A percentile compares a stretch with the other conserved stretches of the same genome.
Conservation (phyloP, 345 rosid genomes). For the Eucalyptus cloeziana region DNA sequence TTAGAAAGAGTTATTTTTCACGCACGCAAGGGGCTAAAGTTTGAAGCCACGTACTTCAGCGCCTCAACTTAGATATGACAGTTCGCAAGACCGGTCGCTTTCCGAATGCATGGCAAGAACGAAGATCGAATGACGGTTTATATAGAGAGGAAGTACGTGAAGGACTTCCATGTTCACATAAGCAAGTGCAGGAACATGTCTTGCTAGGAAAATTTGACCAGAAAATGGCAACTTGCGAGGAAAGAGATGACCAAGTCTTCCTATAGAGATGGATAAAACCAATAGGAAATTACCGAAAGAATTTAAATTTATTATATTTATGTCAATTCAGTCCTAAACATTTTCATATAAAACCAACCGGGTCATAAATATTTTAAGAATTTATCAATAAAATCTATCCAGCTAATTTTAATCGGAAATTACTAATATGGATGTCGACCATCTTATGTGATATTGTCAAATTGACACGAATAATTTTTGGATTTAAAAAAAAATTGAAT, state of each 20-base stretch:
- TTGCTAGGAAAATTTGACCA: neutral
- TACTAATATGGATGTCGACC: fast-evolving
- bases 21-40: neutral
- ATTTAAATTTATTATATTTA: too few relatives aligned
- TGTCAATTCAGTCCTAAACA: too few relatives aligned
- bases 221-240: neutral
- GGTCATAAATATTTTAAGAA: too few relatives aligned
- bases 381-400: too few relatives aligned
- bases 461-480: too few relatives aligned
- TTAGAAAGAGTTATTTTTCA: neutral
- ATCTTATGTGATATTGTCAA: fast-evolving
- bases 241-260: neutral
- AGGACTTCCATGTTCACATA: neutral
- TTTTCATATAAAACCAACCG: too few relatives aligned
- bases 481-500: too few relatives aligned
- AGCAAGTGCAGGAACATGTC: neutral
- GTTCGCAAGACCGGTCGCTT: neutral
- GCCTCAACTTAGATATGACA: neutral
- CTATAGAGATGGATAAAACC: neutral
- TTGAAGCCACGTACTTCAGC: neutral
- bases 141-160: neutral
- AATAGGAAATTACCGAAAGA: too few relatives aligned
- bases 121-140: neutral
- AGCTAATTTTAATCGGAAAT: too few relatives aligned
- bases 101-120: neutral